Conservation (phyloP, 495 filamentous ascomycete species). For the Chaetomium fimeti region DNA sequence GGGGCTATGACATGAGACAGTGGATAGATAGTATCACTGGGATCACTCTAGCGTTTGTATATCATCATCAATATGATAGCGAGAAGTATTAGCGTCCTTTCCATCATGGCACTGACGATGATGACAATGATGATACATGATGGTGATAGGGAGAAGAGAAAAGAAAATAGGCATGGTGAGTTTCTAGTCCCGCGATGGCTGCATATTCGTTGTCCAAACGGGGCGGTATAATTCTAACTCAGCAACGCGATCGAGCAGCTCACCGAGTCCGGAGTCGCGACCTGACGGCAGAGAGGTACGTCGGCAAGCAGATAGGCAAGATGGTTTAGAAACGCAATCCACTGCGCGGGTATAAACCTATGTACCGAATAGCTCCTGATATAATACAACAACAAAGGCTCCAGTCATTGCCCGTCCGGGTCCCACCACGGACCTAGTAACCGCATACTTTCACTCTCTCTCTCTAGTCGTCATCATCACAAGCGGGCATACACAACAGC, state of each 20-base stretch:
- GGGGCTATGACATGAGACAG: neutral
- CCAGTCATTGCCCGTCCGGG: neutral
- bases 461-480: neutral
- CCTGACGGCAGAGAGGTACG: neutral
- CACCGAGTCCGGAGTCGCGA: neutral
- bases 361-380: neutral
- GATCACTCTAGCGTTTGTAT: no score
- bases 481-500: neutral
- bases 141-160: neutral
- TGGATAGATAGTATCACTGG: no score
- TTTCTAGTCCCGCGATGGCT: no score
- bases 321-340: neutral
- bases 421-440: neutral
- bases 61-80: no score
- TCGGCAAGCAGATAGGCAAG: neutral
- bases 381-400: neutral
- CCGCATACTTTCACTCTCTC: neutral
- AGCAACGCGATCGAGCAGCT: constrained; percentile 14
- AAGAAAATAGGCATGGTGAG: neutral
- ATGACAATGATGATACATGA: no score
- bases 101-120: no score
- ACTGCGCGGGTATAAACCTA: constrained; percentile 1
- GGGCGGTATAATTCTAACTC: no score
- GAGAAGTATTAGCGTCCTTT: no score
- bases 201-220: no score